Conservation (phyloP, 208 protist species). For the Phytomonas serpens region DNA sequence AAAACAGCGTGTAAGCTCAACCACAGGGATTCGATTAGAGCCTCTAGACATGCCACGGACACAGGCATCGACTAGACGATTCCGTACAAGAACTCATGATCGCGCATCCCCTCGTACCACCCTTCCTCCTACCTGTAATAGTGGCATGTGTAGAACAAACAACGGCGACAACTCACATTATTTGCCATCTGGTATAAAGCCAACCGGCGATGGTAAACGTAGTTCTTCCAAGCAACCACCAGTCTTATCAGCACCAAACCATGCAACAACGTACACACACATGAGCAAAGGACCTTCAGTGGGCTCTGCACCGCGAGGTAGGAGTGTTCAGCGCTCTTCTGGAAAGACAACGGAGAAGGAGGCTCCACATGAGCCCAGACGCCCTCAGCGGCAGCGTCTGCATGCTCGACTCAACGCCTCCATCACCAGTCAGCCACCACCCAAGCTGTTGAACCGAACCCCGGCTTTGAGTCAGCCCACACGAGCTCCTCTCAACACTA, state of each 20-base stretch:
- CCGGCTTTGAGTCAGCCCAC: neutral
- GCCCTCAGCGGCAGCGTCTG: conserved; percentile 7
- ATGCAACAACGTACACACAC: neutral
- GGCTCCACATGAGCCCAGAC: neutral
- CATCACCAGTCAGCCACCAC: neutral
- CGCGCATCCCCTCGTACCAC: neutral
- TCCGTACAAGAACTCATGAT: neutral
- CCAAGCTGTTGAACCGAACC: neutral
- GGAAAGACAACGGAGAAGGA: neutral
- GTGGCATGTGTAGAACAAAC: neutral
- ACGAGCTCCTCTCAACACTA: neutral
- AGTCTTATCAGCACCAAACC: neutral
- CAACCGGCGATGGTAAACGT: neutral
- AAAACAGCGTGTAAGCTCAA: neutral
- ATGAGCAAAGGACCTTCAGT: neutral
- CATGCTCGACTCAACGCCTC: neutral
- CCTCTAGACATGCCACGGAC: neutral
- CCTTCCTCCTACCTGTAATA: neutral
- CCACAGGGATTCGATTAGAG: neutral
- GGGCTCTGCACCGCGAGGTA: neutral
- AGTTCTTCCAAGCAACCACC: neutral
- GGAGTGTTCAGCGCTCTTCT: neutral
- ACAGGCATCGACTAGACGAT: neutral
- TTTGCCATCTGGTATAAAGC: neutral
- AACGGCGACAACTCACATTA: neutral